Conservation (phyloP, 108 stramenopile species). For the Pinguiococcus pyrenoidosus region DNA sequence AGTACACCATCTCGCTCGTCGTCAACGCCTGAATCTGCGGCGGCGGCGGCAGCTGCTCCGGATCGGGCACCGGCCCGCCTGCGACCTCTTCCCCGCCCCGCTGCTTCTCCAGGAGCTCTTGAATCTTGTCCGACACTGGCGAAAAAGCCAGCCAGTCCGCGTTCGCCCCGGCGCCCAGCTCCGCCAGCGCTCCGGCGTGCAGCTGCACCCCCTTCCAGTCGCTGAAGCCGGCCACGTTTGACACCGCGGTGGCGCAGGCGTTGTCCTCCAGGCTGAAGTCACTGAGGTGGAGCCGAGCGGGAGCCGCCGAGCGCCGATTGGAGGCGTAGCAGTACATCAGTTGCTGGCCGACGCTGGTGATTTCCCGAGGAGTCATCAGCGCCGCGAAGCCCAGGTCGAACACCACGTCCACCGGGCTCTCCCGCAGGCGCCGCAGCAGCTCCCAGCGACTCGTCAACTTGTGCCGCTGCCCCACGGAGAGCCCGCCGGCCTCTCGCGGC, state of each 20-base stretch:
- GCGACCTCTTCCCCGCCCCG: no score
- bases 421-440: no score
- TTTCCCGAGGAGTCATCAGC: background rate
- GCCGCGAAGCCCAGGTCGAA: background rate
- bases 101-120: no score
- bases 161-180: no score
- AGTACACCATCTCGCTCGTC: constrained; percentile 12
- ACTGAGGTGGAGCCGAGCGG: background rate
- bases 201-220: background rate
- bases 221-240: background rate
- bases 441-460: no score
- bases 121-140: no score
- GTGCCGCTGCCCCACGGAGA: background rate
- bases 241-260: no score
- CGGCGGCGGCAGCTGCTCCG: no score
- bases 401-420: background rate
- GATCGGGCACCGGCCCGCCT: no score
- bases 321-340: constrained; percentile 5
- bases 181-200: no score
- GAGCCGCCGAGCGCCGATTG: background rate
- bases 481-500: background rate
- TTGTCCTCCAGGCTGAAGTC: background rate
- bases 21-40: background rate
- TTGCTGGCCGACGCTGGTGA: background rate
- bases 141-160: no score